A percentile compares a stretch with the other conserved stretches of the same genome.
Conservation (phyloP, 2,329 filamentous ascomycete genomes). For the Colletotrichum cordylinicola region DNA sequence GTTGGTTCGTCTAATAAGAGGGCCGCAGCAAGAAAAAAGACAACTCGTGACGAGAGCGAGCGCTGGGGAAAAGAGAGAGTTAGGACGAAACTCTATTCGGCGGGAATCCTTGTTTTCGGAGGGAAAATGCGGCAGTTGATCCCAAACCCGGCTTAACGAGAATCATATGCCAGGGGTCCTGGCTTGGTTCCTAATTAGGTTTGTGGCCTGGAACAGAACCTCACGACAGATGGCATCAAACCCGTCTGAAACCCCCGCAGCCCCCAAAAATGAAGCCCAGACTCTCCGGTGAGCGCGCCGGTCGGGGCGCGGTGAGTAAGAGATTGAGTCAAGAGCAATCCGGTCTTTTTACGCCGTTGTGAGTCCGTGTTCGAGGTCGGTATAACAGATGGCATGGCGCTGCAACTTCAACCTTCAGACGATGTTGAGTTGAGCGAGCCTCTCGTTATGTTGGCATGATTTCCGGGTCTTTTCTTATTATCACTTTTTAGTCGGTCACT, state of each 20-base stretch:
- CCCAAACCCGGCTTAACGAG: not conserved
- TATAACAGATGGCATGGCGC: slow-evolving; percentile 11
- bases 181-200: not conserved
- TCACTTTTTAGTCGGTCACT: not conserved
- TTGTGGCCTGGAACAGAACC: not conserved
- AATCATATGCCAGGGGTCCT: not conserved
- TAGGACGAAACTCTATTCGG: slow-evolving; percentile 7
- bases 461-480: not conserved
- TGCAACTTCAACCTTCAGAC: not conserved
- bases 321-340: not conserved
- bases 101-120: not conserved
- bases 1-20: slow-evolving; percentile 2
- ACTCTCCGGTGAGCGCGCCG: not conserved
- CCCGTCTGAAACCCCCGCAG: slow-evolving; percentile 5
- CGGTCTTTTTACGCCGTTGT: not conserved
- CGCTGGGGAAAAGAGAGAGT: not conserved
- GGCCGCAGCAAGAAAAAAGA: not conserved
- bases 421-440: not conserved
- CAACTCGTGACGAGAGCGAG: not conserved
- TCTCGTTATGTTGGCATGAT: not conserved
- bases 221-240: slow-evolving; percentile 3
- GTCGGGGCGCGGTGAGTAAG: not conserved
- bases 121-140: not conserved
- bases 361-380: not conserved
- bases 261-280: not conserved